Evolutionary conservation across 331 rosid species (phyloP).

Genomic region (Rhamnella rubrinervis): DNA sequence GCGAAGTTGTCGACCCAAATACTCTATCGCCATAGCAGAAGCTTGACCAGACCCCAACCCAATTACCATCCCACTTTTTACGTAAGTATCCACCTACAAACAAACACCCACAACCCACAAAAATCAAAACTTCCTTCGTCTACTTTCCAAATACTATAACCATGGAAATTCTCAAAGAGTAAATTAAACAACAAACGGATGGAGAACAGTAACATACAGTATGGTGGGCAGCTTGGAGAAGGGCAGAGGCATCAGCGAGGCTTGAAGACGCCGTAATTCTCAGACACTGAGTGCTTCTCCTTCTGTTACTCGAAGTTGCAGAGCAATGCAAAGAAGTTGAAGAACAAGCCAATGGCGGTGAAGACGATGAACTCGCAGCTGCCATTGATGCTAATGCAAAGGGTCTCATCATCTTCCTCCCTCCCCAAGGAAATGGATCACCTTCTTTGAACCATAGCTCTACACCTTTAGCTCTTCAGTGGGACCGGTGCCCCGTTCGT

Average conservation of each 20-base stretch:
- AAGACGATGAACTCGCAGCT: constrained; percentile 40
- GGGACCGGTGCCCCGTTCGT: background rate
- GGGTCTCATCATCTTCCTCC: background rate
- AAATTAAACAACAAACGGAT: background rate
- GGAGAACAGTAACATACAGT: constrained; percentile 35
- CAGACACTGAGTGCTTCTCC: constrained; percentile 24
- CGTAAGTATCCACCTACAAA: constrained; percentile 76
- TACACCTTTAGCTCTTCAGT: background rate
- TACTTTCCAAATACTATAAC: constrained; percentile 7
- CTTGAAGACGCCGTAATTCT: constrained; percentile 48
- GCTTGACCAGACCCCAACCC: constrained; percentile 89
- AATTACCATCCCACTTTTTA: constrained; percentile 76
- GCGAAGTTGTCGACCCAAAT: constrained; percentile 82
- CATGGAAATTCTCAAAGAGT: constrained; percentile 1
- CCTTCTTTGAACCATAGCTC: background rate
- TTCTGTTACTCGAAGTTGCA: constrained; percentile 9
- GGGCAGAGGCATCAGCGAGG: constrained; percentile 66
- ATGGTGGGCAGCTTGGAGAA: constrained; percentile 75
- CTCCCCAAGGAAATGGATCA: background rate
- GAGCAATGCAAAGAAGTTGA: constrained; percentile 25
- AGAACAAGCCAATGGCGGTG: constrained; percentile 24
- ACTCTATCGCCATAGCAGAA: constrained; percentile 80
- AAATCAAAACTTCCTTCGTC: constrained; percentile 18
- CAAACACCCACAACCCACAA: constrained; percentile 50
- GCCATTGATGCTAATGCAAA: constrained; percentile 34